Conservation (phyloP, 208 protist species). For the Leishmania tarentolae region DNA sequence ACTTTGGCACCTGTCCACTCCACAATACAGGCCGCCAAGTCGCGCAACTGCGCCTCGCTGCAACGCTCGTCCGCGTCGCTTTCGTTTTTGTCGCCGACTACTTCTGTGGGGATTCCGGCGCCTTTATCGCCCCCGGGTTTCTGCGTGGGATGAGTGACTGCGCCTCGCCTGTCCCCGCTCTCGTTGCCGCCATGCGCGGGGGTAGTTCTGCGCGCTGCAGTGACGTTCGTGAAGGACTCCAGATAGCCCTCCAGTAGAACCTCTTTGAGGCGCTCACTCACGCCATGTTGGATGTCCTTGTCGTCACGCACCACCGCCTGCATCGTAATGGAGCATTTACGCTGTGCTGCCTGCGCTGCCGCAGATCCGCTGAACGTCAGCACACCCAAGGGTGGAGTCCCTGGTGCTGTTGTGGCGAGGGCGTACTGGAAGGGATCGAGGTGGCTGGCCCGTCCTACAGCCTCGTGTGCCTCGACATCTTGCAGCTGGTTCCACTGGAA, state of each 20-base stretch:
- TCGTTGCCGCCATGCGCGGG: not conserved
- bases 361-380: slow-evolving; percentile 10
- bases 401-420: not conserved
- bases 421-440: slow-evolving; percentile 35
- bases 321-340: slow-evolving; percentile 51
- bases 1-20: slow-evolving; percentile 24
- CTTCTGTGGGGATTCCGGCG: not conserved
- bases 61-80: not conserved
- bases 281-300: slow-evolving; percentile 43
- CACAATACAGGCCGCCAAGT: slow-evolving; percentile 15
- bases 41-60: slow-evolving; percentile 15
- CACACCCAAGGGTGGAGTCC: not conserved
- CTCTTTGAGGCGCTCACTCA: slow-evolving; percentile 17
- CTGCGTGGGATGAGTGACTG: not conserved
- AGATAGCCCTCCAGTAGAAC: slow-evolving; percentile 14
- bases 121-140: not conserved
- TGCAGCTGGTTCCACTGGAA: slow-evolving; percentile 78
- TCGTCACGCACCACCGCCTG: slow-evolving; percentile 46
- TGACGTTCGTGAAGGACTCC: not conserved
- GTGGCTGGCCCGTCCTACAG: slow-evolving; percentile 18
- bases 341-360: slow-evolving; percentile 32
- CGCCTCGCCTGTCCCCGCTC: not conserved
- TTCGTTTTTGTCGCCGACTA: not conserved
- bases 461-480: slow-evolving; percentile 64
- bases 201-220: not conserved